phyloP scores from a whole-genome alignment of 169 alveolate genomes.

The Theileria annulata region DNA sequence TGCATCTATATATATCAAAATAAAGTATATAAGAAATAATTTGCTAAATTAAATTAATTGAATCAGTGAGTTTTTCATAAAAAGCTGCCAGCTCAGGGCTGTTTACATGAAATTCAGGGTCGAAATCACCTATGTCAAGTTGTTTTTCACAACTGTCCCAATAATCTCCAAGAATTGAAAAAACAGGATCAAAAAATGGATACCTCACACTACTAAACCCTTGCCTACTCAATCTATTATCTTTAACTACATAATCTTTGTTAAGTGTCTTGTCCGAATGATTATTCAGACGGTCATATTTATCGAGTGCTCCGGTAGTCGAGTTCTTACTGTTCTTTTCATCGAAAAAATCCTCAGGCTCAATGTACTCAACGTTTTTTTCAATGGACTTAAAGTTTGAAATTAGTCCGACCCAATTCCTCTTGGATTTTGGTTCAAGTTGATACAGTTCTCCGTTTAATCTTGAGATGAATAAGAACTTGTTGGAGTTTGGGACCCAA shows the following conservation, averaged over 20 bases:
- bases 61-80: background rate
- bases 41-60: background rate
- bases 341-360: constrained; percentile 36
- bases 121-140: background rate
- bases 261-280: too few species aligned
- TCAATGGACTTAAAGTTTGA: constrained; percentile 33
- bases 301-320: too few species aligned
- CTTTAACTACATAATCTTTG: too few species aligned
- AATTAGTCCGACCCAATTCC: constrained; percentile 35
- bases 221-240: too few species aligned
- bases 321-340: background rate
- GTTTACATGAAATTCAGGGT: background rate
- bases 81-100: background rate
- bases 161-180: constrained; percentile 14
- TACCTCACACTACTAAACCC: background rate
- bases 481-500: constrained; percentile 30
- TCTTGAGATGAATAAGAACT: background rate
- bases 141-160: background rate
- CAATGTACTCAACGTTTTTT: constrained; percentile 36
- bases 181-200: constrained; percentile 18
- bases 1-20: too few species aligned
- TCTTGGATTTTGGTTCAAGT: constrained; percentile 9
- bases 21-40: background rate
- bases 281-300: too few species aligned
- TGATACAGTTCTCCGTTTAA: constrained; percentile 22